phyloP scores from a whole-genome alignment of 2,329 filamentous ascomycete species.

The Xylariaceae sp. region DNA sequence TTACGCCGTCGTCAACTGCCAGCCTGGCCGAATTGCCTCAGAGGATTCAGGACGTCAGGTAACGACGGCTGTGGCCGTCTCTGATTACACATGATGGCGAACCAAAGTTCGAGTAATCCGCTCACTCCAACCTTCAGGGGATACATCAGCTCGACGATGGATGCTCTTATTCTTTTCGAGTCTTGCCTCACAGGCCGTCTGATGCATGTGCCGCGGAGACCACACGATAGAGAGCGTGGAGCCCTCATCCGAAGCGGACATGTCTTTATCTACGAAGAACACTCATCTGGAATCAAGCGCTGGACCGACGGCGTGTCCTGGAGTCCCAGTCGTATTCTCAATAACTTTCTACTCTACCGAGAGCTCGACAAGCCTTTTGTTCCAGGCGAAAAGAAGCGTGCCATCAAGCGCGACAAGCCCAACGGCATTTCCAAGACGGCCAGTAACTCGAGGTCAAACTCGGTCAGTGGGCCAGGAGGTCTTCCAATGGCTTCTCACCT shows the following conservation, averaged over 20 bases:
- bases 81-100: constrained; percentile 21
- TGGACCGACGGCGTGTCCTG: constrained; percentile 92
- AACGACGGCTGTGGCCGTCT: neutral
- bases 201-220: constrained; percentile 74
- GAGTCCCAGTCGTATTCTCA: constrained; percentile 83
- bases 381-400: constrained; percentile 80
- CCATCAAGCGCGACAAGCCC: constrained; percentile 63
- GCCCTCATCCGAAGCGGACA: constrained; percentile 78
- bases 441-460: constrained; percentile 19
- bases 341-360: constrained; percentile 81
- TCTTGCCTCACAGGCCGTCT: constrained; percentile 67
- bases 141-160: constrained; percentile 63
- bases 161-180: constrained; percentile 78
- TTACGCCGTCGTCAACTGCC: too few species aligned
- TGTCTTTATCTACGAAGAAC: constrained; percentile 89
- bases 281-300: constrained; percentile 84
- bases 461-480: constrained; percentile 7
- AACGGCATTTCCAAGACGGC: constrained; percentile 33
- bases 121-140: constrained; percentile 64
- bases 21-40: too few species aligned
- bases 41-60: neutral
- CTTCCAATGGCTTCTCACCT: constrained; percentile 1
- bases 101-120: constrained; percentile 26
- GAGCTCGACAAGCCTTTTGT: constrained; percentile 75
- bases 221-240: constrained; percentile 77